These are phyloP conservation scores for Eutypella sp. DNA, from an alignment of 2,329 filamentous ascomycete genomes.

Conservation along the genomic window DNA sequence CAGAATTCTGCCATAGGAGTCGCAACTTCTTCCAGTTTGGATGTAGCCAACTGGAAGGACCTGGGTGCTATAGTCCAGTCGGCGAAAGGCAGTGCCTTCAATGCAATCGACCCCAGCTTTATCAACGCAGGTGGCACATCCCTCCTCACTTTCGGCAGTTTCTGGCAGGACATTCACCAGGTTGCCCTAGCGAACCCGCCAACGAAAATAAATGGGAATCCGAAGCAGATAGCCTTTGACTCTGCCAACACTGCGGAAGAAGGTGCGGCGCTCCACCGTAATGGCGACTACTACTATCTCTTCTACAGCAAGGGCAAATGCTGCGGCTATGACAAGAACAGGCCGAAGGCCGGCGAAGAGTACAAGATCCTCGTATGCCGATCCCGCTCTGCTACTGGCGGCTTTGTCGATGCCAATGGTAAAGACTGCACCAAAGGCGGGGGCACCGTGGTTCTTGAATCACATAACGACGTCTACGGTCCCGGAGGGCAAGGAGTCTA, in stretches of 20 bases:
- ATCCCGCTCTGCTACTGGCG: slow-evolving; percentile 42
- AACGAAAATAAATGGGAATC: slow-evolving; percentile 41
- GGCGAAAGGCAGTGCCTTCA: slow-evolving; percentile 40
- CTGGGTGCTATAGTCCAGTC: slow-evolving; percentile 49
- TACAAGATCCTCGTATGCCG: slow-evolving; percentile 60
- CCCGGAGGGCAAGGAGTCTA: slow-evolving; percentile 55
- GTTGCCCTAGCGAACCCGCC: slow-evolving; percentile 34
- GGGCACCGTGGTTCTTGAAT: slow-evolving; percentile 56
- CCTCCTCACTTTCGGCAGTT: slow-evolving; percentile 60
- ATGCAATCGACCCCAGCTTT: slow-evolving; percentile 57
- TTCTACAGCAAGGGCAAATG: slow-evolving; percentile 57
- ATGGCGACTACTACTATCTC: slow-evolving; percentile 54
- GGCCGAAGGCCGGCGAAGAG: slow-evolving; percentile 49
- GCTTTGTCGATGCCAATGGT: slow-evolving; percentile 33
- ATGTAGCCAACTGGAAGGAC: slow-evolving; percentile 56
- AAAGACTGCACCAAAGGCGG: slow-evolving; percentile 32
- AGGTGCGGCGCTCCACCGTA: slow-evolving; percentile 47
- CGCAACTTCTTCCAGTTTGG: slow-evolving; percentile 40
- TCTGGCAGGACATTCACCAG: slow-evolving; percentile 62
- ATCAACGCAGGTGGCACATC: slow-evolving; percentile 37
- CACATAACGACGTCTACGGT: slow-evolving; percentile 56
- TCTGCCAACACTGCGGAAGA: slow-evolving; percentile 46
- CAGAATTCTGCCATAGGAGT: slow-evolving; percentile 59
- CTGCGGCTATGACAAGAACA: slow-evolving; percentile 47
- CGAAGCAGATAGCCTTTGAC: slow-evolving; percentile 49